phyloP scores from a whole-genome alignment of 2,329 filamentous ascomycete genomes.

The Ophiostoma populinum region DNA sequence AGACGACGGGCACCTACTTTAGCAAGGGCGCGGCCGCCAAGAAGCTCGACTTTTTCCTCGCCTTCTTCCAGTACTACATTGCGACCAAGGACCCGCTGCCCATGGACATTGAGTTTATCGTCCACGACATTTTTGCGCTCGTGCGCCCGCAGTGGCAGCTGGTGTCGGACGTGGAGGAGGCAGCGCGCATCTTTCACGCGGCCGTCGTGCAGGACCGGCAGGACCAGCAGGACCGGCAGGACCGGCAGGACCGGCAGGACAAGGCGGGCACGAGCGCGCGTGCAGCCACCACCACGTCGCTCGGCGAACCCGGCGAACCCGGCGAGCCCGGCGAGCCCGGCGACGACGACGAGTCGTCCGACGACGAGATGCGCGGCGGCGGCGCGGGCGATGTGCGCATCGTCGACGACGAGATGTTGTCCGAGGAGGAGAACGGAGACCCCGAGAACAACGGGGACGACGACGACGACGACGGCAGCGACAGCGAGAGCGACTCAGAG shows the following conservation, averaged over 20 bases:
- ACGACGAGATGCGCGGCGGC: constrained; percentile 48
- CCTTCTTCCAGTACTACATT: constrained; percentile 94
- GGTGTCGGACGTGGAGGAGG: constrained; percentile 64
- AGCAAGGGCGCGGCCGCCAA: constrained; percentile 86
- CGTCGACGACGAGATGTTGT: constrained; percentile 36
- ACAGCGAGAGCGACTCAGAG: constrained; percentile 40
- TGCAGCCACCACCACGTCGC: too few relatives aligned
- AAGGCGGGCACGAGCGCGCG: too few relatives aligned
- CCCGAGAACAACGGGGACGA: constrained; percentile 32
- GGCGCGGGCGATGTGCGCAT: constrained; percentile 34
- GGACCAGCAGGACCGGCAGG: too few relatives aligned
- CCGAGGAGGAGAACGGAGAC: constrained; percentile 41
- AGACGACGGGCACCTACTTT: constrained; percentile 93
- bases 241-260: too few relatives aligned
- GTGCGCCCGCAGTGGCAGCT: constrained; percentile 89
- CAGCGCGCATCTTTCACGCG: constrained; percentile 65
- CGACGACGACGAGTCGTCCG: constrained; percentile 73
- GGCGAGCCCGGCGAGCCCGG: constrained; percentile 56
- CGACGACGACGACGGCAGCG: constrained; percentile 25
- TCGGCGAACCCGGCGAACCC: too few relatives aligned
- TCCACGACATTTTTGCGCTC: constrained; percentile 77
- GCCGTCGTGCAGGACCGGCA: constrained; percentile 87
- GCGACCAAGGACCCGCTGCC: constrained; percentile 76
- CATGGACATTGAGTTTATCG: constrained; percentile 93
- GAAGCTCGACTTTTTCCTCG: constrained; percentile 94